Evolutionary conservation across 31 red algal genomes (phyloP).

Genomic region (Bonnemaisonia californica): DNA sequence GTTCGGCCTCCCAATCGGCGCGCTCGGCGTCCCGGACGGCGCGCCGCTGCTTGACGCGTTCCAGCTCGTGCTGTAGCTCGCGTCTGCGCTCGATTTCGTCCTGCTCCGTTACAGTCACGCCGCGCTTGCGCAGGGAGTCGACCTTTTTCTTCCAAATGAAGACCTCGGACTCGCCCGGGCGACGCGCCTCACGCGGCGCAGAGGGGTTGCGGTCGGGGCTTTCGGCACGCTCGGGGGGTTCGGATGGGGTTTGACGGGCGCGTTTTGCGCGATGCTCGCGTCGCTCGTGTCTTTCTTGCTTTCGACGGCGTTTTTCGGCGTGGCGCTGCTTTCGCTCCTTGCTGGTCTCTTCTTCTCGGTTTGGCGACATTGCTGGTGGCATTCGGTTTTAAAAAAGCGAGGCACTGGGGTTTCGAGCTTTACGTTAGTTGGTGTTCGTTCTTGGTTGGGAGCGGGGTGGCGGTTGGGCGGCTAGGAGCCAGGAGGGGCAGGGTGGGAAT

Average conservation of each 20-base stretch:
- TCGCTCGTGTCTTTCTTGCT: background rate
- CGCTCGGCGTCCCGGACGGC: conserved; percentile 54
- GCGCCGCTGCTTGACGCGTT: conserved; percentile 48
- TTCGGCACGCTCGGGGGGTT: background rate
- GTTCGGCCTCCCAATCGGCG: conserved; percentile 47
- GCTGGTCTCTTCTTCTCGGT: conserved; percentile 9
- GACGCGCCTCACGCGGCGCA: background rate
- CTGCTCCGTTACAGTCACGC: conserved; percentile 17
- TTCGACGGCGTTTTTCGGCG: conserved; percentile 12
- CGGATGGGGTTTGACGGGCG: background rate
- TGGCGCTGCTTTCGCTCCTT: conserved; percentile 19
- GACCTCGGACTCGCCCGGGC: background rate
- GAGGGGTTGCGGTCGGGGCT: background rate
- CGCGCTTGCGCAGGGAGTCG: conserved; percentile 45
- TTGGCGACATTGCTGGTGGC: too few relatives aligned
- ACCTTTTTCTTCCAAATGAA: conserved; percentile 80
- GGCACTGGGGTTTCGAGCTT: too few relatives aligned
- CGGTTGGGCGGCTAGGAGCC: too few relatives aligned
- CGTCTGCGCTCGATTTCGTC: conserved; percentile 44
- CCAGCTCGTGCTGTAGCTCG: conserved; percentile 55
- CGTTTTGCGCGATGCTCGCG: background rate
- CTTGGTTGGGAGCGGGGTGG: too few relatives aligned
- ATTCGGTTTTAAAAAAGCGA: too few relatives aligned
- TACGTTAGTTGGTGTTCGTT: too few relatives aligned
- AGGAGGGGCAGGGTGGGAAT: too few relatives aligned